Evolutionary conservation across 75 land plant species (phyloP).

Genomic region (Pinus tabuliformis): DNA sequence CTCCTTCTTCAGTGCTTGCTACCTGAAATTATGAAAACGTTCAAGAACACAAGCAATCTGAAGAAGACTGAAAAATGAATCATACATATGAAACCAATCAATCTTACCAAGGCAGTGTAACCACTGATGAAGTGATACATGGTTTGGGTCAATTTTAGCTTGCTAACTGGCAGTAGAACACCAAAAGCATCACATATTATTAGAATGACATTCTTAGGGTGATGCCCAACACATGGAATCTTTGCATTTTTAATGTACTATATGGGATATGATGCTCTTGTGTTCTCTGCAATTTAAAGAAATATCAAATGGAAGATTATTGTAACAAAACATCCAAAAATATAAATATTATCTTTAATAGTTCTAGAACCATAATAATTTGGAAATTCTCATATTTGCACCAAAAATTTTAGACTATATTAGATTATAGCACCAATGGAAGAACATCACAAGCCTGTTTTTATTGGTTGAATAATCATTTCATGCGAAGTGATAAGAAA

Average conservation of each 20-base stretch:
- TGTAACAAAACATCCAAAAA: not conserved
- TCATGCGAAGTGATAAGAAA: not conserved
- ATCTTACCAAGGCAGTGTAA: slow-evolving; percentile 40
- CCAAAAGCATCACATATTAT: slow-evolving; percentile 43
- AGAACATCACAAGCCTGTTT: no score
- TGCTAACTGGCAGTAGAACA: slow-evolving; percentile 42
- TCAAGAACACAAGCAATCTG: not conserved
- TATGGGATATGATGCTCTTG: slow-evolving; percentile 38
- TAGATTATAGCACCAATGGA: not conserved
- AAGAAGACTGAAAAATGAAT: not conserved
- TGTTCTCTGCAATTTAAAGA: slow-evolving; percentile 19
- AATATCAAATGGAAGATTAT: not conserved
- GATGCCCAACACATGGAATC: slow-evolving; percentile 39
- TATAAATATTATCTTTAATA: not conserved
- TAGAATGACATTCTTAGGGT: slow-evolving; percentile 34
- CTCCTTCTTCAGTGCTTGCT: slow-evolving; percentile 25
- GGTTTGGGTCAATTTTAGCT: slow-evolving; percentile 30
- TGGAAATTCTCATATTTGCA: not conserved
- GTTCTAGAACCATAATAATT: not conserved
- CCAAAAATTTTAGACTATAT: not conserved
- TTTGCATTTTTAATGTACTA: slow-evolving; percentile 36
- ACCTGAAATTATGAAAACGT: slow-evolving; percentile 1
- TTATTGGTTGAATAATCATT: not conserved
- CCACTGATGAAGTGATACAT: slow-evolving; percentile 54
- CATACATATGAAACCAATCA: not conserved